Conservation (phyloP, 371 early-diverging fungal species). For the Mucor racemosus region DNA sequence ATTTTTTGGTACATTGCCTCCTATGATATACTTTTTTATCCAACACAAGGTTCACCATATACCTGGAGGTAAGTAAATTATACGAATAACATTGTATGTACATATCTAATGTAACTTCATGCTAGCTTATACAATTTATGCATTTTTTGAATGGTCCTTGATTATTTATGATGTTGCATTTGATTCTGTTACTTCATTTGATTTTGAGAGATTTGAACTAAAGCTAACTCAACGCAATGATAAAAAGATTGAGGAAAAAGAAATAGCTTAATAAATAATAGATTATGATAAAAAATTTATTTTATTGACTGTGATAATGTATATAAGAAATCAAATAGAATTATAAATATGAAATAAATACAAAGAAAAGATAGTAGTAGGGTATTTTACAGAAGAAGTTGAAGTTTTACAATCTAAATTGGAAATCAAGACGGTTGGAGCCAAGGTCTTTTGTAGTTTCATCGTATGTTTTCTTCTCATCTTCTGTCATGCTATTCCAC, state of each 20-base stretch:
- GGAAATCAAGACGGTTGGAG: conserved; percentile 45
- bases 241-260: not conserved
- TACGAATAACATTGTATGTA: not conserved
- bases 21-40: conserved; percentile 77
- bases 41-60: conserved; percentile 76
- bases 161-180: conserved; percentile 82
- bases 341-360: not conserved
- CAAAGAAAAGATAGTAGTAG: not conserved
- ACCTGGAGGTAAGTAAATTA: conserved; percentile 57
- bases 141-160: conserved; percentile 85
- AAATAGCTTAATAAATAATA: conserved; percentile 9
- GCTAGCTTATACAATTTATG: conserved; percentile 76
- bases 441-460: conserved; percentile 39
- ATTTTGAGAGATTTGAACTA: conserved; percentile 63
- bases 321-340: not conserved
- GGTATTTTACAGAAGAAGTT: not conserved
- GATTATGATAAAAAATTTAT: not conserved
- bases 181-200: conserved; percentile 70
- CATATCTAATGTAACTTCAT: not conserved
- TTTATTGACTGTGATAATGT: not conserved
- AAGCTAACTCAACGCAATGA: conserved; percentile 2
- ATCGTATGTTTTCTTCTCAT: conserved; percentile 32
- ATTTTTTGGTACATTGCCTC: conserved; percentile 72
- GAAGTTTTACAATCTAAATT: conserved; percentile 31
- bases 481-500: conserved; percentile 39